These are phyloP conservation scores for Cyberlindnera mrakii DNA, from an alignment of 805 yeast species.

Conservation along the genomic window DNA sequence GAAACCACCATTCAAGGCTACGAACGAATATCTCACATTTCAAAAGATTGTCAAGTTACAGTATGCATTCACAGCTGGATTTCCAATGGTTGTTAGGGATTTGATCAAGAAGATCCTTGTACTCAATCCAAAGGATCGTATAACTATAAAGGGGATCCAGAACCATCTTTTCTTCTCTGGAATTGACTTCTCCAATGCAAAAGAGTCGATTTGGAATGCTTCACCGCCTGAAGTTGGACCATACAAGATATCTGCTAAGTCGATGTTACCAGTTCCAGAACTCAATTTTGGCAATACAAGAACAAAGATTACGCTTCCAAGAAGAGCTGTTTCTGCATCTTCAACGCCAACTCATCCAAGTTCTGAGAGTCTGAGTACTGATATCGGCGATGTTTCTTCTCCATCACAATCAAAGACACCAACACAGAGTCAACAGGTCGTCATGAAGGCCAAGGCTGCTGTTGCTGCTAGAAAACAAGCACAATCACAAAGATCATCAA, in stretches of 20 bases:
- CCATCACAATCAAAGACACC: conserved; percentile 11
- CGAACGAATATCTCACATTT: conserved; percentile 75
- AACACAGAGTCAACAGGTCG: conserved; percentile 22
- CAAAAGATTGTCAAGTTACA: conserved; percentile 77
- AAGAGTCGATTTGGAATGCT: conserved; percentile 47
- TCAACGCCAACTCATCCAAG: conserved; percentile 12
- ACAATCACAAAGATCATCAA: conserved; percentile 3
- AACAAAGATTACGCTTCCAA: conserved; percentile 20
- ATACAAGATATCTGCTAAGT: conserved; percentile 66
- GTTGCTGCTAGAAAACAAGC: conserved; percentile 23
- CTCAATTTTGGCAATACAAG: conserved; percentile 22
- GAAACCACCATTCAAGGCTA: conserved; percentile 79
- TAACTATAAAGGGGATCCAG: conserved; percentile 50
- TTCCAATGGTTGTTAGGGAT: conserved; percentile 68
- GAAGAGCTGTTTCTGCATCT: conserved; percentile 20
- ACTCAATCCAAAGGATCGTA: conserved; percentile 57
- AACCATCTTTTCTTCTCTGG: conserved; percentile 57
- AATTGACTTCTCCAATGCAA: conserved; percentile 45
- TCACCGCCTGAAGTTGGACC: conserved; percentile 65
- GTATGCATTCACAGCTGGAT: conserved; percentile 80
- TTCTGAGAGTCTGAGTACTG: not conserved
- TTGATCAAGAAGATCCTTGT: conserved; percentile 64
- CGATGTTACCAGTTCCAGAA: conserved; percentile 73
- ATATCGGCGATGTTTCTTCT: conserved; percentile 14
- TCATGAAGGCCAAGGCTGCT: conserved; percentile 22